These are phyloP conservation scores for Termitomyces sp. DNA, from an alignment of 768 basidiomycete genomes.

Conservation along the genomic window DNA sequence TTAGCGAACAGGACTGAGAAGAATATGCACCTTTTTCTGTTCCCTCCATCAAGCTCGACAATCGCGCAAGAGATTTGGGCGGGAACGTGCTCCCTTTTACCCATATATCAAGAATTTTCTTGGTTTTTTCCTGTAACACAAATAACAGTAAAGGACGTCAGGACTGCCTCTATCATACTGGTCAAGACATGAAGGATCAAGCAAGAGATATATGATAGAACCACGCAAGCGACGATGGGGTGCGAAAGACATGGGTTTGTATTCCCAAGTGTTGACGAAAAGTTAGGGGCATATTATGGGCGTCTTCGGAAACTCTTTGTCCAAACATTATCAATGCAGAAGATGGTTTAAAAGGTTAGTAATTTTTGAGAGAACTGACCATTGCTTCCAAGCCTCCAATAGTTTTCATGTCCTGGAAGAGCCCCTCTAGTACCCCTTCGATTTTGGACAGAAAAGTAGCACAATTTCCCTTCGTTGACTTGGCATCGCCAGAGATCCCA, in stretches of 20 bases:
- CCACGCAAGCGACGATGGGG: neutral
- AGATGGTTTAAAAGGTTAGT: neutral
- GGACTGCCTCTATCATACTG: conserved; percentile 27
- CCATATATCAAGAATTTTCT: conserved; percentile 99
- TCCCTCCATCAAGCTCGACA: conserved; percentile 65
- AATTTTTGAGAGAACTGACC: conserved; percentile 52
- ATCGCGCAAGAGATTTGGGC: conserved; percentile 60
- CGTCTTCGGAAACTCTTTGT: neutral
- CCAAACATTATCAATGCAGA: neutral
- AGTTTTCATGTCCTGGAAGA: conserved; percentile 79
- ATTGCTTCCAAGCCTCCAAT: conserved; percentile 66
- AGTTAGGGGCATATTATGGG: neutral
- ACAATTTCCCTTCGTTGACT: conserved; percentile 56
- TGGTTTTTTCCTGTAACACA: conserved; percentile 83
- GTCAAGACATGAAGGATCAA: conserved; percentile 21
- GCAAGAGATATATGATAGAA: conserved; percentile 14
- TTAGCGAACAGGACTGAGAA: conserved; percentile 69
- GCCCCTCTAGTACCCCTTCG: conserved; percentile 84
- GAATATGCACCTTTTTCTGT: conserved; percentile 87
- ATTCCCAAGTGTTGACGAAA: neutral
- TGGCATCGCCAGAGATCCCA: conserved; percentile 48
- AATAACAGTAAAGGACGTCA: conserved; percentile 31
- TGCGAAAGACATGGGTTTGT: neutral
- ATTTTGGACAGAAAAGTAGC: conserved; percentile 86
- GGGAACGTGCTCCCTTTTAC: conserved; percentile 88